Evolutionary conservation across 1,284 basidiomycete species (phyloP).

Genomic region (Ustilago shanxiensis): DNA sequence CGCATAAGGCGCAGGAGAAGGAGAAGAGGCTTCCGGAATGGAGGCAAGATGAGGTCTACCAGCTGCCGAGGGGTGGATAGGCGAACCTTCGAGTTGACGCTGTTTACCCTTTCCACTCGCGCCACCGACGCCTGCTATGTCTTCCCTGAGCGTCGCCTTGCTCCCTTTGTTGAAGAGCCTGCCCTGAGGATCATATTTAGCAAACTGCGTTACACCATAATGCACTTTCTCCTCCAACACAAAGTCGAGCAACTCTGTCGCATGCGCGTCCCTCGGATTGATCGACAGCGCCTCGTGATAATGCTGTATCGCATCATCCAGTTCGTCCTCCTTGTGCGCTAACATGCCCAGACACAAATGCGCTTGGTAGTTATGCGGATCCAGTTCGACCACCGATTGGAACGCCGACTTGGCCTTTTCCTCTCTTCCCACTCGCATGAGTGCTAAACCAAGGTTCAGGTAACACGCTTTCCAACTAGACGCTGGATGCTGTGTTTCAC

Average conservation of each 20-base stretch:
- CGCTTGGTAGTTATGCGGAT: constrained; percentile 59
- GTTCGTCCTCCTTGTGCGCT: constrained; percentile 51
- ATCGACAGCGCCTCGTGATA: constrained; percentile 61
- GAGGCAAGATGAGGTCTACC: constrained; percentile 7
- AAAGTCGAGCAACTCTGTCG: constrained; percentile 56
- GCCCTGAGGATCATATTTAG: constrained; percentile 22
- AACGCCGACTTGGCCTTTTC: constrained; percentile 46
- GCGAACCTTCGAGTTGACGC: neutral
- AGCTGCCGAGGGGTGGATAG: neutral
- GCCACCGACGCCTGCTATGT: neutral
- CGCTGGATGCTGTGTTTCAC: constrained; percentile 83
- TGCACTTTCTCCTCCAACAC: constrained; percentile 55
- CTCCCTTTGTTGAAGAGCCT: constrained; percentile 1
- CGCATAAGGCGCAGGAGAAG: constrained; percentile 1
- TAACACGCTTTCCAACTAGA: constrained; percentile 87
- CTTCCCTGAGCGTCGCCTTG: neutral
- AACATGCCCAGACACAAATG: constrained; percentile 62
- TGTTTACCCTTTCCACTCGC: constrained; percentile 15
- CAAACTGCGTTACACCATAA: constrained; percentile 28
- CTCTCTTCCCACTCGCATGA: constrained; percentile 36
- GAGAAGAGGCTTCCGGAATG: constrained; percentile 17
- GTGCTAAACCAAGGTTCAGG: constrained; percentile 71
- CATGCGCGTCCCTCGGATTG: constrained; percentile 50
- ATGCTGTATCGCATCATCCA: constrained; percentile 60
- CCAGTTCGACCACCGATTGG: constrained; percentile 55